phyloP scores from a whole-genome alignment of 768 basidiomycete genomes.

The Pisolithus tinctorius region DNA sequence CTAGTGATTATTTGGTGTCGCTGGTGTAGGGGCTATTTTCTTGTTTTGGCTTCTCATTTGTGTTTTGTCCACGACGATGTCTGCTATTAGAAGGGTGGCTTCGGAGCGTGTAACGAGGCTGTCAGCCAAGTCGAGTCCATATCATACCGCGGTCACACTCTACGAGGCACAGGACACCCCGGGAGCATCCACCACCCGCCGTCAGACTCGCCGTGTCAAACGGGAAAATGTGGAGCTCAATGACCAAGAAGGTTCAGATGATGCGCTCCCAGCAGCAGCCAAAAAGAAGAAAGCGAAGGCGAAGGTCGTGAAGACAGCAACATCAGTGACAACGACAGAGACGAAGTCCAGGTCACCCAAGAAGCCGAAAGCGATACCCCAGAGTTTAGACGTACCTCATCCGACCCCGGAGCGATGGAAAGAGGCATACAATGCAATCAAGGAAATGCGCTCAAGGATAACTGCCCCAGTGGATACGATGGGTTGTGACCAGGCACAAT shows the following conservation, averaged over 20 bases:
- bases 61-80: conserved; percentile 9
- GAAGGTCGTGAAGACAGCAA: not conserved
- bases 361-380: conserved; percentile 52
- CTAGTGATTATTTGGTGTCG: too few species aligned
- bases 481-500: conserved; percentile 75
- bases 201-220: conserved; percentile 29
- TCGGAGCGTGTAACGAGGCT: conserved; percentile 29
- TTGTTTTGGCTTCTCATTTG: too few species aligned
- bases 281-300: not conserved
- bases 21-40: too few species aligned
- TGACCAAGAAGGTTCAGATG: not conserved
- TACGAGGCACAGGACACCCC: conserved; percentile 23
- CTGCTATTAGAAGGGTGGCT: conserved; percentile 17
- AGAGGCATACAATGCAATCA: conserved; percentile 65
- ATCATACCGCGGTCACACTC: conserved; percentile 37
- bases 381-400: conserved; percentile 52
- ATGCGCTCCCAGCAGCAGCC: not conserved
- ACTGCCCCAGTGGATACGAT: conserved; percentile 89
- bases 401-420: conserved; percentile 62
- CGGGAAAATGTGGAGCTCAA: conserved; percentile 7
- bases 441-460: conserved; percentile 64
- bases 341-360: conserved; percentile 30
- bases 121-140: conserved; percentile 36
- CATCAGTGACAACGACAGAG: not conserved
- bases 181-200: conserved; percentile 12